Conservation (phyloP, 2,329 filamentous ascomycete species). For the Penicillium sp. region DNA sequence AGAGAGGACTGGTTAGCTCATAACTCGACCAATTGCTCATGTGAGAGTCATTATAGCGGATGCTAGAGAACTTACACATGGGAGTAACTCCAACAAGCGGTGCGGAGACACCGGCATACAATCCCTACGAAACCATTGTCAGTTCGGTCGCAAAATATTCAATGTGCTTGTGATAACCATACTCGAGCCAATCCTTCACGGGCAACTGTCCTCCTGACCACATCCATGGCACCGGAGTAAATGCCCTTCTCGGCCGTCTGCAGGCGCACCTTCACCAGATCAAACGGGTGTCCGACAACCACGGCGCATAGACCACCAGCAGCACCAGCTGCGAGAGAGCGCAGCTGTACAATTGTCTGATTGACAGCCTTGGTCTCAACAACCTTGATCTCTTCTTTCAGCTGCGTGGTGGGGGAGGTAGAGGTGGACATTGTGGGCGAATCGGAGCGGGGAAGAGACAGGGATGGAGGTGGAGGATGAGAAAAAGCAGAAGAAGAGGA, state of each 20-base stretch:
- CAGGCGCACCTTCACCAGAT: conserved; percentile 94
- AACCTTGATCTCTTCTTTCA: conserved; percentile 33
- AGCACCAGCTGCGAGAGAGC: conserved; percentile 83
- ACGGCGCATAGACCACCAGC: conserved; percentile 94
- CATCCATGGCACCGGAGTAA: conserved; percentile 86
- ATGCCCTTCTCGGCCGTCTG: conserved; percentile 95
- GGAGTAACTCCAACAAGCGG: conserved; percentile 94
- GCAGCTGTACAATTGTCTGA: conserved; percentile 62
- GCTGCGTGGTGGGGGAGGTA: conserved; percentile 28
- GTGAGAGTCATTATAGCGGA: conserved; percentile 2
- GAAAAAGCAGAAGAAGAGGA: not conserved
- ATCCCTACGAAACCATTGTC: conserved; percentile 52
- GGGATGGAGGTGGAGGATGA: conserved; percentile 6
- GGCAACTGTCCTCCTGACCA: conserved; percentile 83
- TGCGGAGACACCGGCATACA: conserved; percentile 96
- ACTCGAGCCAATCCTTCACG: conserved; percentile 72
- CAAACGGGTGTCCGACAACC: conserved; percentile 92
- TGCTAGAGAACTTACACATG: conserved; percentile 74
- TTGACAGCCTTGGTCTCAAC: conserved; percentile 35
- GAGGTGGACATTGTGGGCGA: conserved; percentile 32
- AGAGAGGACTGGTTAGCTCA: conserved; percentile 3
- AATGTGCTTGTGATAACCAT: conserved; percentile 20
- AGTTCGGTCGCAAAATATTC: conserved; percentile 8
- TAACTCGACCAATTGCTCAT: not conserved
- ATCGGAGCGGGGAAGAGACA: conserved; percentile 2